A percentile compares a stretch with the other conserved stretches of the same genome.
These are phyloP conservation scores for Uncinocarpus reesii DNA, from an alignment of 2,329 filamentous ascomycete species.

Conservation along the genomic window DNA sequence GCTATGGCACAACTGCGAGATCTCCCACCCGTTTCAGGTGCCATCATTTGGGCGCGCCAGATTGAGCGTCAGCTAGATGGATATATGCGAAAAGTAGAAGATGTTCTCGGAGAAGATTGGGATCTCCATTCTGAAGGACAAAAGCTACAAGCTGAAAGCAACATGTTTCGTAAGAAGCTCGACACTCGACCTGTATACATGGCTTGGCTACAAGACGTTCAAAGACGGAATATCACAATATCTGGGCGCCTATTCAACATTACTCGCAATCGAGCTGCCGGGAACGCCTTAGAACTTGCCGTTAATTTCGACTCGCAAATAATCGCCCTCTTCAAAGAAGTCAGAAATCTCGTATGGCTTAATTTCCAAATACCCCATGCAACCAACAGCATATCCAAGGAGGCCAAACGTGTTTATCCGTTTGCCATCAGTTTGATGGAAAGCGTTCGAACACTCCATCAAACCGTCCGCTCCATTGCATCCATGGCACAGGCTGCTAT, in stretches of 20 bases:
- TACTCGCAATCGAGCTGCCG: slow-evolving; percentile 74
- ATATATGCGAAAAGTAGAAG: slow-evolving; percentile 99
- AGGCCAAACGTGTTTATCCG: slow-evolving; percentile 96
- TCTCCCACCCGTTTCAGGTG: slow-evolving; percentile 86
- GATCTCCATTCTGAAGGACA: slow-evolving; percentile 87
- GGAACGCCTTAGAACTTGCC: slow-evolving; percentile 73
- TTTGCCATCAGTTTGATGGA: slow-evolving; percentile 98
- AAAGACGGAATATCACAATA: slow-evolving; percentile 79
- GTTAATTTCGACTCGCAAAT: slow-evolving; percentile 98
- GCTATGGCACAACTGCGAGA: slow-evolving; percentile 97
- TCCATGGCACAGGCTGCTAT: slow-evolving; percentile 81
- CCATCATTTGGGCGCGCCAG: slow-evolving; percentile 94
- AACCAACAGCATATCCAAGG: slow-evolving; percentile 91
- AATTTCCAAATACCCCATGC: slow-evolving; percentile 89
- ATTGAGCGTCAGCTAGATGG: slow-evolving; percentile 91
- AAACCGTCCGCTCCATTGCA: slow-evolving; percentile 73
- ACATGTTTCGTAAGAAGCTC: slow-evolving; percentile 89
- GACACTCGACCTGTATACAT: slow-evolving; percentile 91
- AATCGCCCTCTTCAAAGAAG: slow-evolving; percentile 97
- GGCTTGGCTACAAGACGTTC: slow-evolving; percentile 86
- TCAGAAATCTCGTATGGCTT: slow-evolving; percentile 88
- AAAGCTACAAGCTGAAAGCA: slow-evolving; percentile 82
- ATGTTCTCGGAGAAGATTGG: slow-evolving; percentile 92
- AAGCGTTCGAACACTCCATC: slow-evolving; percentile 84
- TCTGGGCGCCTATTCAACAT: slow-evolving; percentile 87